These are phyloP conservation scores for Penicillium occitanis DNA, from an alignment of 2,329 filamentous ascomycete species.

Conservation along the genomic window DNA sequence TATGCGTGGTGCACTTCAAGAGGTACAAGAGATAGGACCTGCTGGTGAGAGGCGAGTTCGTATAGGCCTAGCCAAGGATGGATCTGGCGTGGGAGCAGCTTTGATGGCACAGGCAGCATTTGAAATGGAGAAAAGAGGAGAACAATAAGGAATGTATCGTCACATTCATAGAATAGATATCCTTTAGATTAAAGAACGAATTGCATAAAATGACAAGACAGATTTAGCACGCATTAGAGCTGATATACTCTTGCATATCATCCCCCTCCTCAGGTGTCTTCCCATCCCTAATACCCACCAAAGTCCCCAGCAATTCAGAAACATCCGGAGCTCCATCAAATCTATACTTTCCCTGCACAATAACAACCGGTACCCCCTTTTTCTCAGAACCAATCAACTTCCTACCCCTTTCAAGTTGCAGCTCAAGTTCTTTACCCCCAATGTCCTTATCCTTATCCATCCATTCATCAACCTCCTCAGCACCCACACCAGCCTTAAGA, in stretches of 20 bases:
- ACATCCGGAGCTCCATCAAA: slow-evolving; percentile 20
- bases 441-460: background rate
- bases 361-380: slow-evolving; percentile 16
- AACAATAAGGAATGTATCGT: background rate
- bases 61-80: slow-evolving; percentile 28
- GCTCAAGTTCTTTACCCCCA: slow-evolving; percentile 6
- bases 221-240: background rate
- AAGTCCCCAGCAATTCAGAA: slow-evolving; percentile 11
- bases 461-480: slow-evolving; percentile 15
- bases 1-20: slow-evolving; percentile 25
- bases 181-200: background rate
- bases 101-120: slow-evolving; percentile 25
- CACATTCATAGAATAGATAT: background rate
- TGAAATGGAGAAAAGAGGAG: slow-evolving; percentile 8
- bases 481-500: slow-evolving; percentile 6
- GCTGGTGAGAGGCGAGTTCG: slow-evolving; percentile 24
- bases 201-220: background rate
- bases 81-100: slow-evolving; percentile 28
- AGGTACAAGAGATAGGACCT: slow-evolving; percentile 19
- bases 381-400: background rate
- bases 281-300: slow-evolving; percentile 12
- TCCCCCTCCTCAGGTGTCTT: background rate
- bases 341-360: slow-evolving; percentile 16
- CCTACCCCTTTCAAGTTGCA: background rate
- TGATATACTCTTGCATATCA: background rate